A percentile compares a stretch with the other conserved stretches of the same genome.
phyloP scores from a whole-genome alignment of 441 rosid species.

The Mallotus japonicus region DNA sequence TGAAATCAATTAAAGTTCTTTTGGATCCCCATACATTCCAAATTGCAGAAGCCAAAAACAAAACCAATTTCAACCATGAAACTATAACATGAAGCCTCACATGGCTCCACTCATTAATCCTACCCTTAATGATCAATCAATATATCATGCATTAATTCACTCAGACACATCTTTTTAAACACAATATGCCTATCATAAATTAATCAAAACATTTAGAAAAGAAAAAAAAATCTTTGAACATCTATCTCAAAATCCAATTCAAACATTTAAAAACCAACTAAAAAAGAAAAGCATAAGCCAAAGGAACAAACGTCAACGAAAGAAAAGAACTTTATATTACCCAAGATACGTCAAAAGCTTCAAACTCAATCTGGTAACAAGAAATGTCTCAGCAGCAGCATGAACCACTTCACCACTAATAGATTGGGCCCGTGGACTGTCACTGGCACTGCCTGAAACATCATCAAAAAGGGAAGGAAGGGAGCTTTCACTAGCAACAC shows the following conservation, averaged over 20 bases:
- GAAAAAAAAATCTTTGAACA: no score
- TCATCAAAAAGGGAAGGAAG: constrained; percentile 42
- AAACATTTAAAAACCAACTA: neutral
- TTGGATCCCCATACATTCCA: neutral
- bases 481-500: constrained; percentile 55
- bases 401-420: constrained; percentile 48
- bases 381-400: constrained; percentile 63
- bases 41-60: neutral
- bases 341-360: constrained; percentile 71
- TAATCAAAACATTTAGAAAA: neutral
- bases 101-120: no score
- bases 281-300: neutral
- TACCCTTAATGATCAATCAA: neutral
- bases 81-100: no score
- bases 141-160: neutral
- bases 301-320: neutral
- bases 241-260: neutral
- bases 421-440: constrained; percentile 30
- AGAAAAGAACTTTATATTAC: constrained; percentile 29
- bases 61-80: neutral
- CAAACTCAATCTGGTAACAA: constrained; percentile 61
- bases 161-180: neutral
- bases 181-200: neutral
- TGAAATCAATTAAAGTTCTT: neutral
- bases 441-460: constrained; percentile 12